Conservation (phyloP, 345 rosid species). For the Stellera chamaejasme region DNA sequence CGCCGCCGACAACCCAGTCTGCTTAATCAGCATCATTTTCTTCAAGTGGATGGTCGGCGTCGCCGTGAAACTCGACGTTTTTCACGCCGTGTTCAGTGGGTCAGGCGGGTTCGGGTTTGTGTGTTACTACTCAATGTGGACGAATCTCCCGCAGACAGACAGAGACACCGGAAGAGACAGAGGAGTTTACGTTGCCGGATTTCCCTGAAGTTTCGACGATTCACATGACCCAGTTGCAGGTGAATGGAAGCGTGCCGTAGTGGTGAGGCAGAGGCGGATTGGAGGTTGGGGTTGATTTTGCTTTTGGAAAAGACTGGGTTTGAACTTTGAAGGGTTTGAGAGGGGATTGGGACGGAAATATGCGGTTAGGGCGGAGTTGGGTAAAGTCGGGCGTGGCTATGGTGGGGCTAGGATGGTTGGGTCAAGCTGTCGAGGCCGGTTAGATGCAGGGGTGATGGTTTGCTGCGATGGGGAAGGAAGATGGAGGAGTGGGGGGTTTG, state of each 20-base stretch:
- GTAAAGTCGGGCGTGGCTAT: no score
- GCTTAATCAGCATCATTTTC: background rate
- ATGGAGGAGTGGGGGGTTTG: no score
- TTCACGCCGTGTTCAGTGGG: constrained; percentile 5
- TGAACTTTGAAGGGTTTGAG: no score
- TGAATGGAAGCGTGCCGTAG: constrained; percentile 34
- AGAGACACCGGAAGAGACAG: background rate
- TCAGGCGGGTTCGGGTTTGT: constrained; percentile 33
- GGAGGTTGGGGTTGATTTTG: no score
- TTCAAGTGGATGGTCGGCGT: background rate
- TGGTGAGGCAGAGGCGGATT: no score
- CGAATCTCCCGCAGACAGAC: constrained; percentile 30
- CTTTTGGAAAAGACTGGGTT: no score
- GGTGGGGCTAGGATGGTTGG: no score
- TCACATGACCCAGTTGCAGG: constrained; percentile 38
- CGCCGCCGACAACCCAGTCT: background rate
- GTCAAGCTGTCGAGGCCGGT: no score
- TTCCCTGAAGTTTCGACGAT: constrained; percentile 19
- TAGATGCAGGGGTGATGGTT: no score
- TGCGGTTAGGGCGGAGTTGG: no score
- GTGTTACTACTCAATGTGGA: constrained; percentile 45
- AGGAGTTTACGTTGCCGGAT: background rate
- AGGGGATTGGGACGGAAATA: no score
- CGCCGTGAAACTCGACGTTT: background rate
- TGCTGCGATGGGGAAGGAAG: no score